phyloP scores from a whole-genome alignment of 441 rosid species.

The Syzygium syzygioides region DNA sequence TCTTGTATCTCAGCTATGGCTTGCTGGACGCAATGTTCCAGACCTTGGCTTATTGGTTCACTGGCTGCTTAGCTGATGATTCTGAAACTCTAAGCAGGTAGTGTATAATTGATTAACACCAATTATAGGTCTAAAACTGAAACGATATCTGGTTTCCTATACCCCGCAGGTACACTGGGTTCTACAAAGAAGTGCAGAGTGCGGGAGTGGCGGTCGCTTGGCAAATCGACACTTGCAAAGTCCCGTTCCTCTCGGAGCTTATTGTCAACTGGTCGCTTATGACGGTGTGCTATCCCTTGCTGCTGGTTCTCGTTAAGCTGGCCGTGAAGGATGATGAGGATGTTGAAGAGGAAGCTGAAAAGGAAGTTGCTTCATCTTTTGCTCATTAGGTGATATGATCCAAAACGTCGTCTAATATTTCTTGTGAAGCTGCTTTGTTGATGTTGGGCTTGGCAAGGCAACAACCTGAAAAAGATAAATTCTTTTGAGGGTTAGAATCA shows the following conservation, averaged over 20 bases:
- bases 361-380: background rate
- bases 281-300: slow-evolving; percentile 42
- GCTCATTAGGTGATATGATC: background rate
- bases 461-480: background rate
- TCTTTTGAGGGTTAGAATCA: background rate
- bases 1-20: slow-evolving; percentile 41
- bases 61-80: slow-evolving; percentile 48
- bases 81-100: slow-evolving; percentile 67
- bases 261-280: slow-evolving; percentile 43
- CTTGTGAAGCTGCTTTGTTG: background rate
- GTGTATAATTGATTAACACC: background rate
- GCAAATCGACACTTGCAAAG: slow-evolving; percentile 44
- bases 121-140: background rate
- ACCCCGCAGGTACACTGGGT: slow-evolving; percentile 33
- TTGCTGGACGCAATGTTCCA: slow-evolving; percentile 55
- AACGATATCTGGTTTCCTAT: background rate
- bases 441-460: background rate
- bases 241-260: slow-evolving; percentile 32
- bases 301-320: slow-evolving; percentile 27
- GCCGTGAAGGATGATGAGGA: slow-evolving; percentile 38
- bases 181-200: slow-evolving; percentile 48
- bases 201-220: slow-evolving; percentile 53
- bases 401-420: background rate
- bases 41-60: slow-evolving; percentile 57
- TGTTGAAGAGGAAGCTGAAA: background rate